Evolutionary conservation across 257 asterid species (phyloP), one percentile per base, ranked within the genome.

Genomic region (Plantago elongata): DNA sequence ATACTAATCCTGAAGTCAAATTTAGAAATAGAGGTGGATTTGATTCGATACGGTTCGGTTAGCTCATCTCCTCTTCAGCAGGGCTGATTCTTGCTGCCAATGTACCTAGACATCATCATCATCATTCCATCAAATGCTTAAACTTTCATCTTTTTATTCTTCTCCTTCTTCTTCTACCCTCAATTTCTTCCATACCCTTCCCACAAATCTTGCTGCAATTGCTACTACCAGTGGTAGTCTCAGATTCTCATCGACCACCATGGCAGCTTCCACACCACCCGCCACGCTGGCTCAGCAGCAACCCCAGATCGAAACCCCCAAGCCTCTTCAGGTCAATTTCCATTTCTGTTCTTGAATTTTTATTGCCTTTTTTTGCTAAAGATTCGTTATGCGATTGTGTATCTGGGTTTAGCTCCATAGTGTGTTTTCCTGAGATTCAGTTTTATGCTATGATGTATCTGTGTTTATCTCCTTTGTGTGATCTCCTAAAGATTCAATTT

Each of bases 241-340:
- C 1, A 59, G 72, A 57, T 29, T 37, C 69, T 67, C 80, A 11
- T 64, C 70, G 40, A 34, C 40, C 17, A 62, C 57, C 67, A 85
- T 85, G 96, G 87, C 86, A 62, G 70, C 95, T 37, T 50, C 75
- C 9, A n/a, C 69, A 45, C 72, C 84, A 72, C 65, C 82, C 54
- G 74, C 86, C 58, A 75, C 54, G 44, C 54, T 85, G 1, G 48
- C 84, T 17, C 77, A 81, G 79, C 78, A 70, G 5, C 70, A 57
- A 14, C 68, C 62, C 43, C 74, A 57, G 74, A 66, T 62, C 60
- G 54, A 69, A n/a, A 17, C 65, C 18, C 65, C 86, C 60, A 79
- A 70, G 40, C 89, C 91, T 43, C 64, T 78, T 48, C 96, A 88
- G 94, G 96, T 88, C 9, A 46, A 47, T 10, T 62, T 73, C 68